Evolutionary conservation across 208 protist genomes (phyloP), one percentile per base, ranked within the genome.

Genomic region (Crithidia mellificae): DNA sequence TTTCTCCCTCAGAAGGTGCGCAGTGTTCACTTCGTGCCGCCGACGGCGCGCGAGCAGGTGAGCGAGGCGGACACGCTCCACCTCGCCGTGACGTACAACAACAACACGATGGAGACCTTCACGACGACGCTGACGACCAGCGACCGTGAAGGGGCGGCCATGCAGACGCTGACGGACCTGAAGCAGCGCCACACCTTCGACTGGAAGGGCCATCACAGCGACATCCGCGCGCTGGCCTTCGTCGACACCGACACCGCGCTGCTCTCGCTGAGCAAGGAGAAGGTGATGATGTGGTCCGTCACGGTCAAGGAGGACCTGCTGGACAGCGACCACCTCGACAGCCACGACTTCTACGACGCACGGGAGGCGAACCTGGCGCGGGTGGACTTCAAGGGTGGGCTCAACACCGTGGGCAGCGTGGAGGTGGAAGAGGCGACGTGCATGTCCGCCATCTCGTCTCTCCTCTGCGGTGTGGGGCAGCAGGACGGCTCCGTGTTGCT

Each of bases 201-300:
- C 11, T 75, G 84, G 29, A 54, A 81, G 22, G 86, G 83, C 24
- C 91, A 96, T 57, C 86, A 92, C 38, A 92, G 68, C 59, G 88
- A 92, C 61, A 86, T 96, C 46, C 79, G 83, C 27, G 66, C 24
- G 12, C 69, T 94, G 17, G n/a, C 57, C 9, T 94, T 96, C 68
- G 85, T 93, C 9, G 88, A 96, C 64, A 84, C 85, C 41, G 91
- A 96, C 79, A 81, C 84, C 11, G 71, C 79, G 30, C 80, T 96
- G 47, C 68, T 96, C 38, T 92, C 88, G 3, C 53, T 96, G 64
- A 92, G 91, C 65, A 77, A 77, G 65, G 86, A 96, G 49, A 91
- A 91, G 62, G 50, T 96, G 17, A 76, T 90, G 72, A 69, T 94
- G 74, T 96, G 91, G 91, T 84, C 79, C n/a, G 36, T 95, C 15